Conservation (phyloP, 1,284 basidiomycete genomes). For the Inonotus obliquus region DNA sequence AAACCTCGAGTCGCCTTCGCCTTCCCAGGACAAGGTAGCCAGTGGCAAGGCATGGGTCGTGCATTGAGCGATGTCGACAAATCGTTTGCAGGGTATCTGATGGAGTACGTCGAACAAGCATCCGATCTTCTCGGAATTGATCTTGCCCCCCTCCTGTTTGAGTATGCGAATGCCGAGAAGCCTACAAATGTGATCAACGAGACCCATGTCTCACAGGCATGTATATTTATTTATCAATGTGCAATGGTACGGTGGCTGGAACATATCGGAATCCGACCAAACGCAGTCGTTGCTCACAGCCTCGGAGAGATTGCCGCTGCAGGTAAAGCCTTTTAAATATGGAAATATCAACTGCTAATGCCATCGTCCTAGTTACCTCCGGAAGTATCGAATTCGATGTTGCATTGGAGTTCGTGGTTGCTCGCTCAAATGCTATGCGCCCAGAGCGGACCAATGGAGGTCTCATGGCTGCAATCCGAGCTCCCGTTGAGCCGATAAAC, state of each 20-base stretch:
- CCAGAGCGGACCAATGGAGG: constrained; percentile 26
- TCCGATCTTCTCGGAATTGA: constrained; percentile 1
- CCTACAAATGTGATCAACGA: constrained; percentile 25
- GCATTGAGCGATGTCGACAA: constrained; percentile 29
- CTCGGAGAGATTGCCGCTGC: constrained; percentile 36
- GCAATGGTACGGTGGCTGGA: constrained; percentile 30
- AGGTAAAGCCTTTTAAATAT: constrained; percentile 24
- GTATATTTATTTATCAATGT: constrained; percentile 35
- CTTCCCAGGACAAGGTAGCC: constrained; percentile 35
- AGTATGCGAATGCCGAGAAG: constrained; percentile 21
- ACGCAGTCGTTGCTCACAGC: constrained; percentile 33
- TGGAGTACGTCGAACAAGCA: constrained; percentile 27
- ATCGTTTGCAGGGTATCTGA: constrained; percentile 28
- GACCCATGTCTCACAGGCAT: constrained; percentile 32
- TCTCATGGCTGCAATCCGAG: constrained; percentile 31
- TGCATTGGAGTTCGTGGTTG: constrained; percentile 30
- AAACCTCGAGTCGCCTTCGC: constrained; percentile 26
- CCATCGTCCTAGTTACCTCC: constrained; percentile 14
- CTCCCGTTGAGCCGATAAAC: constrained; percentile 20
- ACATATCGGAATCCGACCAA: constrained; percentile 26
- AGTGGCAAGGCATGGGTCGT: constrained; percentile 33
- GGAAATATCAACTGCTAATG: constrained; percentile 14
- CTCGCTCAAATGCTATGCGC: constrained; percentile 29
- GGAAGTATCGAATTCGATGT: constrained; percentile 28
- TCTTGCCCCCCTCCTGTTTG: constrained; percentile 12